Evolutionary conservation across 352 stramenopile species (phyloP).

Genomic region (Pythium insidiosum): DNA sequence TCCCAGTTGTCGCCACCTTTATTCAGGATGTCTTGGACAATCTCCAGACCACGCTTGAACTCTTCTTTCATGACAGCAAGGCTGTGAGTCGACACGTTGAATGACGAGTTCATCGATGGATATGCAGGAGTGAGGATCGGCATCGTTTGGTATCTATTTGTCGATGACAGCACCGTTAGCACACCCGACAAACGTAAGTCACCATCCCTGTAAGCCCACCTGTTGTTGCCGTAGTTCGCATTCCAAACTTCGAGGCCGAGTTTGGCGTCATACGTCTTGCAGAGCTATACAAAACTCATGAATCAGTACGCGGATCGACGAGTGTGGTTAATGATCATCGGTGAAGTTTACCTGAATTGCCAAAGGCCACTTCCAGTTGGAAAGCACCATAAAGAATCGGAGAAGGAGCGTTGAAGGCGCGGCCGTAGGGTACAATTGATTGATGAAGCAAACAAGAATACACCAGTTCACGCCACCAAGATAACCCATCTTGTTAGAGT

Average conservation of each 20-base stretch:
- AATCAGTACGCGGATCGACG: too few species aligned
- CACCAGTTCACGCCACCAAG: constrained; percentile 98
- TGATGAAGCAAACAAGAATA: constrained; percentile 97
- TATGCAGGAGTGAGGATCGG: constrained; percentile 98
- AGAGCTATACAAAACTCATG: constrained; percentile 29
- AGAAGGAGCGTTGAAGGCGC: constrained; percentile 76
- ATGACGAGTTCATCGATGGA: constrained; percentile 98
- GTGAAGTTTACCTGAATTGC: constrained; percentile 88
- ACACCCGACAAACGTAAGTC: constrained; percentile 3
- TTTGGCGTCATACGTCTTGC: constrained; percentile 82
- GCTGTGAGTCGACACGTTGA: constrained; percentile 95
- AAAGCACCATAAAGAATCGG: constrained; percentile 88
- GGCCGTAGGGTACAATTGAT: constrained; percentile 83
- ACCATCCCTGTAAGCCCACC: not conserved
- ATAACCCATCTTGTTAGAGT: constrained; percentile 99
- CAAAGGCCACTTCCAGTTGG: constrained; percentile 87
- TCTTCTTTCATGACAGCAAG: constrained; percentile 94
- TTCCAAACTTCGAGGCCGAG: constrained; percentile 87
- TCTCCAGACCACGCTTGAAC: constrained; percentile 69
- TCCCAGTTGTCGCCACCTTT: constrained; percentile 78
- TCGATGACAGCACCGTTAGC: too few species aligned
- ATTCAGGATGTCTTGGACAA: constrained; percentile 81
- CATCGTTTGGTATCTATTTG: constrained; percentile 96
- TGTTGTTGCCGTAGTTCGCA: constrained; percentile 78
- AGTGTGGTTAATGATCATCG: too few species aligned